Percentiles rank a stretch among this genome's conserved stretches.
phyloP scores from a whole-genome alignment of 1,139 yeast genomes.

The Keqinozyma sinolaborantium region DNA sequence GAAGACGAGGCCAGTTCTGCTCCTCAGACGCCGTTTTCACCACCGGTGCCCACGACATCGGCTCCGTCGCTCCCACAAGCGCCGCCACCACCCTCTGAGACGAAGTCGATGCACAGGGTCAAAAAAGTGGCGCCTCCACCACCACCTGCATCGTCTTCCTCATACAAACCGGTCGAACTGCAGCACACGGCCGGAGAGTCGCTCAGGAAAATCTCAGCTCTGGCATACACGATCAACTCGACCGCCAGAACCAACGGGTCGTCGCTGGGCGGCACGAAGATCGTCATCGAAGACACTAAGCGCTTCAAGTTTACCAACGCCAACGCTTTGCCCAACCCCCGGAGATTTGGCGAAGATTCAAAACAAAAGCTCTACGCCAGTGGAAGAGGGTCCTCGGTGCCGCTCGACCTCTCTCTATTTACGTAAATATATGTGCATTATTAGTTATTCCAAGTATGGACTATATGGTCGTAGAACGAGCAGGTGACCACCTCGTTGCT shows the following conservation, averaged over 20 bases:
- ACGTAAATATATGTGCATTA: conserved; percentile 7
- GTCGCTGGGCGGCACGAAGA: conserved; percentile 17
- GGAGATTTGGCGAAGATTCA: conserved; percentile 57
- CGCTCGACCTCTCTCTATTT: conserved; percentile 57
- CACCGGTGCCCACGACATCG: conserved; percentile 7
- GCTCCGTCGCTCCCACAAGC: conserved; percentile 9
- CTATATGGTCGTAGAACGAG: conserved; percentile 82
- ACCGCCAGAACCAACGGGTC: conserved; percentile 11
- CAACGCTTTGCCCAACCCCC: conserved; percentile 75
- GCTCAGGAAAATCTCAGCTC: conserved; percentile 53
- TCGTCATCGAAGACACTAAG: conserved; percentile 61
- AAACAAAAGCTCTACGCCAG: conserved; percentile 79
- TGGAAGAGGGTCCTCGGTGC: conserved; percentile 94
- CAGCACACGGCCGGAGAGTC: conserved; percentile 49
- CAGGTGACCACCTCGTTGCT: conserved; percentile 65
- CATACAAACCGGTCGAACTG: conserved; percentile 29
- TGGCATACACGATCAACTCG: conserved; percentile 52
- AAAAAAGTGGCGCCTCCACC: conserved; percentile 17
- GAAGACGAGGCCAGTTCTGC: conserved; percentile 8
- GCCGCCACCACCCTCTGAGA: conserved; percentile 14
- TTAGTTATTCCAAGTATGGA: conserved; percentile 64
- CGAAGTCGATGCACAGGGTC: conserved; percentile 9
- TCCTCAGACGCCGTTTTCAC: conserved; percentile 1
- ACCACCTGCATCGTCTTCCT: conserved; percentile 14
- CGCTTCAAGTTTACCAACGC: conserved; percentile 71